Base-by-base conservation (phyloP, 2,329 filamentous ascomycete genomes). In the Leptosphaerulina australis region DNA sequence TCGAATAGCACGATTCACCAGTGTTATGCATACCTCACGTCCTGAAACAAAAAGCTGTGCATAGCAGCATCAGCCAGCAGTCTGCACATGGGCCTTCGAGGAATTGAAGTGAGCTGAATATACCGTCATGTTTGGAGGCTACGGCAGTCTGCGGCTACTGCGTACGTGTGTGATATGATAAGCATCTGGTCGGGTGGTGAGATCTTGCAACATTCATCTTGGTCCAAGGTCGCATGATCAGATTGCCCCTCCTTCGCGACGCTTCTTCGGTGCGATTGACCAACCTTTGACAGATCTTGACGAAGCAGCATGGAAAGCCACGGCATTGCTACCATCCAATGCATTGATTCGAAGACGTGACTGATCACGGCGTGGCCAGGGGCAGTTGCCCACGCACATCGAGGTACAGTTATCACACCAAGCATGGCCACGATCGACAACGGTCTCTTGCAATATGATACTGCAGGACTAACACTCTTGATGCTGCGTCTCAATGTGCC, bases 41-140 rank as follows among this genome's bases (percentile, higher is more conserved):
- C 44, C 58, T 68, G 66, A 66, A 67, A 67, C 66, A 52, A 48
- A 55, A 50, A 31, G 47, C 60, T 62, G 60, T 67, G 64, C 64
- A 67, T 49, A 49, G 51, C 45, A 37, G 44, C 53, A 51, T 44
- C 46, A 48, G 45, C 49, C 53, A 51, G 41, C 46, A 48, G 45
- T 47, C 50, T 53, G 46, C 17, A 25, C 18, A 10, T 20, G 35
- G 26, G 26, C 31, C 39, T 49, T 22, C 26, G 36, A 29, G 9
- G n/a, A n/a, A n/a, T n/a, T n/a, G n/a, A n/a, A n/a, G 35, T 29
- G 44, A 51, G 41, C 36, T 33, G 47, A 30, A 38, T 31, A 38
- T 31, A 15, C 30, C 40, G 30, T 43, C 44, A 24, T 41, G 14
- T 17, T 39, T 24, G 12, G 30, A 39, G 24, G 31, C 36, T 35